Percentiles rank a stretch among this genome's conserved stretches.
Evolutionary conservation across 2,329 filamentous ascomycete genomes (phyloP).

Genomic region (Aspergillus transmontanensis): DNA sequence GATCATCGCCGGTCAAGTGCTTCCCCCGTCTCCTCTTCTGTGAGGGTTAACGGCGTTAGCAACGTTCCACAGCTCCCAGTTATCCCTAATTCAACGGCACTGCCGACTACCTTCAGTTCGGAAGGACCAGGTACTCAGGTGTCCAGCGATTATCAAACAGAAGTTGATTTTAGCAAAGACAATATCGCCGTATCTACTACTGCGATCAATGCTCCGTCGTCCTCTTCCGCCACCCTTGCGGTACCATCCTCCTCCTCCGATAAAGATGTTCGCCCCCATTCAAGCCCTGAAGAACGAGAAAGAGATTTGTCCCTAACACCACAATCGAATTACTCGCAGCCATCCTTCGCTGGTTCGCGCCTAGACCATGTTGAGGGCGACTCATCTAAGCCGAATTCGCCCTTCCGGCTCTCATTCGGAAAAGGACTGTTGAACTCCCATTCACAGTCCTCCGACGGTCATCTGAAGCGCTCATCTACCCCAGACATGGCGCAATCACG

Average conservation of each 20-base stretch:
- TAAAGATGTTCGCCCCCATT: constrained; percentile 31
- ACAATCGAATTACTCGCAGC: constrained; percentile 32
- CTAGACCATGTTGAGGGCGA: constrained; percentile 31
- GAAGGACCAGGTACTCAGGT: constrained; percentile 21
- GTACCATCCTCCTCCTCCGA: constrained; percentile 30
- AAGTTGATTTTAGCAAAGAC: constrained; percentile 27
- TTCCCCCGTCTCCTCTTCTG: constrained; percentile 29
- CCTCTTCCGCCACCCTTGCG: constrained; percentile 32
- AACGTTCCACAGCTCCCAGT: constrained; percentile 37
- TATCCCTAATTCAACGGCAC: constrained; percentile 31
- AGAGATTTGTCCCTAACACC: constrained; percentile 24
- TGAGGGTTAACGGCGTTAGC: constrained; percentile 25
- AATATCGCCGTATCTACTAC: constrained; percentile 22
- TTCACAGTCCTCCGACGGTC: constrained; percentile 25
- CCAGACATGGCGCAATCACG: constrained; percentile 24
- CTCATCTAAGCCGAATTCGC: constrained; percentile 36
- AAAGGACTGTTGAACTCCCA: constrained; percentile 30
- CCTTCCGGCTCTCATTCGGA: constrained; percentile 39
- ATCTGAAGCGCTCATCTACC: constrained; percentile 32
- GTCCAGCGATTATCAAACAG: constrained; percentile 26
- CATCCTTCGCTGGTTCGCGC: constrained; percentile 22
- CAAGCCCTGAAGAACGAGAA: constrained; percentile 34
- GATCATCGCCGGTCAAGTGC: constrained; percentile 40
- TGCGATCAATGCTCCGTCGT: constrained; percentile 26
- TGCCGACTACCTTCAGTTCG: constrained; percentile 28